Base-by-base conservation (phyloP, 768 basidiomycete genomes). In the Xerocomellus chrysenteron region DNA sequence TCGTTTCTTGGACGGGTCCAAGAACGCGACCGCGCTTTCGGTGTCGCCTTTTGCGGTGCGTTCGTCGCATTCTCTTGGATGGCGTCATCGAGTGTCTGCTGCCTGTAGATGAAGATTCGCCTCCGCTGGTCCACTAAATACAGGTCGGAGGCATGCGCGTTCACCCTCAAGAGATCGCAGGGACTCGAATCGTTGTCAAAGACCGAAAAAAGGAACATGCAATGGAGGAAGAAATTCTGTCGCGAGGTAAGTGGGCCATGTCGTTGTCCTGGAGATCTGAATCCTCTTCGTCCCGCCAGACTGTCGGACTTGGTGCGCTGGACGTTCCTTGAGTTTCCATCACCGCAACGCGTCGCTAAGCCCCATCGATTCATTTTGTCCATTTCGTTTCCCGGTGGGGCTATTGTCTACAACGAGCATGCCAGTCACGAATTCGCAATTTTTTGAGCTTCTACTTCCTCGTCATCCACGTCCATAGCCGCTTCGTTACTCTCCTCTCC, bases 221-320 rank as follows among this genome's bases (percentile, higher is more conserved):
- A 80, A 7, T 85, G 85, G 85, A 70, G 81, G 46, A 83, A 79
- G 61, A 75, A 75, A n/a, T 79, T 81, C 28, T 87, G 86, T 66
- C 72, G 75, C 4, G 76, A 80, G 71, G 82, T 78, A 65, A 19
- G 24, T 43, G 42, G 7, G 32, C 19, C 40, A 32, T 7, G 24
- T 49, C 21, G 17, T 37, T 46, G 3, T 17, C 1, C 28, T 26
- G 13, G 14, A 36, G 32, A 49, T 53, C 58, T 63, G 52, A 55
- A 50, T 14, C 9, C 12, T 14, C 39, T 35, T 28, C 10, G 5
- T 44, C 42, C 28, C 5, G 5, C 13, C 19, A 68, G 68, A 68
- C 68, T 4, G 52, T 61, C 43, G 68, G 60, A 17, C 51, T 32
- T 13, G 50, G 52, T 4, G 53, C 45, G 9, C 21, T 68, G n/a